Percentiles rank a stretch among this genome's conserved stretches.
Conservation (phyloP, 306 rosid species). For the Fragaria vesca region DNA sequence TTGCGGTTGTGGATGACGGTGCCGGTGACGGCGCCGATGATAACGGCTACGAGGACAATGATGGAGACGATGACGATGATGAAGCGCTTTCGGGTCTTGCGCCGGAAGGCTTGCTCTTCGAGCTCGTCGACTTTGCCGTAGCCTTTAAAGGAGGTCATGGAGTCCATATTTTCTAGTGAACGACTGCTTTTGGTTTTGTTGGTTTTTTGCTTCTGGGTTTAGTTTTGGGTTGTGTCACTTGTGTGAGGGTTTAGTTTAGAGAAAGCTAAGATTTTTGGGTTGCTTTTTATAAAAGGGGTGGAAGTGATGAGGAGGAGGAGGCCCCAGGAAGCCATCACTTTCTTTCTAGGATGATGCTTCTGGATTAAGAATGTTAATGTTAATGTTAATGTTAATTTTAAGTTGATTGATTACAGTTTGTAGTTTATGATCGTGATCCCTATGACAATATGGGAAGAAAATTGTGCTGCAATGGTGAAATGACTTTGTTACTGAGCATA, state of each 20-base stretch:
- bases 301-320: neutral
- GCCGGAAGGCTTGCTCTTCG: constrained; percentile 57
- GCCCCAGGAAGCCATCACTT: neutral
- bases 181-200: too few relatives aligned
- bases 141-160: constrained; percentile 76
- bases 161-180: constrained; percentile 41
- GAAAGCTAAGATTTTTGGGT: neutral
- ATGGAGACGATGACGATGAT: constrained; percentile 43
- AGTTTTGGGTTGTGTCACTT: neutral
- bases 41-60: constrained; percentile 35
- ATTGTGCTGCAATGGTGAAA: neutral
- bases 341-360: neutral
- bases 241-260: neutral
- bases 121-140: constrained; percentile 77
- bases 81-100: constrained; percentile 60
- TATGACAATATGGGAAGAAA: too few relatives aligned
- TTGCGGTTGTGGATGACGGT: constrained; percentile 47
- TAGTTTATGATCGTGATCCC: neutral
- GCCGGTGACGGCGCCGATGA: constrained; percentile 56
- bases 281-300: neutral
- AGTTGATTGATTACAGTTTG: neutral
- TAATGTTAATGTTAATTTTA: neutral
- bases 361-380: neutral
- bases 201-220: neutral
- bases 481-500: neutral